A percentile compares a stretch with the other conserved stretches of the same genome.
phyloP scores from a whole-genome alignment of 169 alveolate genomes.

The Sarcocystis neurona region DNA sequence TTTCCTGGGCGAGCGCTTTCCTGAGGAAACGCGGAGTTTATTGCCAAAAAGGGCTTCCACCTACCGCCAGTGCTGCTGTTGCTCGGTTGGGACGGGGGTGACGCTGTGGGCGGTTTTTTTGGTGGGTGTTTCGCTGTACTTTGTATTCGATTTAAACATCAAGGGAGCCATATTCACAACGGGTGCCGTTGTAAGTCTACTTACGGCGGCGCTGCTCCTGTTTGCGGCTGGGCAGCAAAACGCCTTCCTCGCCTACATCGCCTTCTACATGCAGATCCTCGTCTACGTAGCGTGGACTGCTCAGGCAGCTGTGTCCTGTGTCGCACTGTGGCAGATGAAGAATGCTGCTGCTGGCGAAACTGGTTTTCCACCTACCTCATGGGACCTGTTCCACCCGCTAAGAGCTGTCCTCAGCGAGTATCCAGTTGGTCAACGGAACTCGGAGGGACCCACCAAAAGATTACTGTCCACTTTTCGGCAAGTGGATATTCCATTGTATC shows the following conservation, averaged over 20 bases:
- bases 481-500: not conserved
- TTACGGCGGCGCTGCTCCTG: conserved; percentile 58
- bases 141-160: conserved; percentile 49
- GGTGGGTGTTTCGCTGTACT: conserved; percentile 43
- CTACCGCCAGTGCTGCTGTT: conserved; percentile 59
- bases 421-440: not conserved
- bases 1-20: not conserved
- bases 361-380: not conserved
- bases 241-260: conserved; percentile 59
- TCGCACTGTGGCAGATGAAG: not conserved
- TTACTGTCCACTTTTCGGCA: not conserved
- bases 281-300: conserved; percentile 45
- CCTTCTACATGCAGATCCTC: conserved; percentile 57
- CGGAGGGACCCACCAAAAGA: not conserved
- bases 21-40: not conserved
- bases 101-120: conserved; percentile 63
- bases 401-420: not conserved
- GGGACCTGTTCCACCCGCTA: too few relatives aligned
- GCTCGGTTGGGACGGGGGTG: conserved; percentile 60
- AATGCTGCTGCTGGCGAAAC: not conserved
- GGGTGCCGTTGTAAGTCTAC: conserved; percentile 56
- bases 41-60: conserved; percentile 22
- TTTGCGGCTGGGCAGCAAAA: conserved; percentile 53
- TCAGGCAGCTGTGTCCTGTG: conserved; percentile 47
- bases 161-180: conserved; percentile 63